Evolutionary conservation across 2,329 filamentous ascomycete genomes (phyloP).

Genomic region (Alternaria sp.): DNA sequence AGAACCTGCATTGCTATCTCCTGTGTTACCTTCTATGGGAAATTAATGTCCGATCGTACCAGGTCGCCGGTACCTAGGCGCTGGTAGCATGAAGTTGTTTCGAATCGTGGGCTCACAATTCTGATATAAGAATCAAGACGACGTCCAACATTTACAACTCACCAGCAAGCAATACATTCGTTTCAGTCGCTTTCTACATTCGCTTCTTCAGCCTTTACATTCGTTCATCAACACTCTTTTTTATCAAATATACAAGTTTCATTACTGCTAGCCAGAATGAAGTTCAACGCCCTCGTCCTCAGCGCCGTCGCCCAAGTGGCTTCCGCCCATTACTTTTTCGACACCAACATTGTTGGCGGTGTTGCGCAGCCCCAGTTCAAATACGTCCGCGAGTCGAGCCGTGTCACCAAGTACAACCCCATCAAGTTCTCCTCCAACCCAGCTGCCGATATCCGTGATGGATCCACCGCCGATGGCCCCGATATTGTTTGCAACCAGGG

Average conservation of each 20-base stretch:
- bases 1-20: neutral
- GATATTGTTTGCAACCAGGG: slow-evolving; percentile 40
- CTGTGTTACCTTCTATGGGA: neutral
- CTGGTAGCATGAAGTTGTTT: slow-evolving; percentile 3
- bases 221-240: slow-evolving; percentile 2
- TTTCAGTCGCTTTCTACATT: slow-evolving; percentile 11
- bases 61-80: slow-evolving; percentile 1
- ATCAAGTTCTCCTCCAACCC: slow-evolving; percentile 32
- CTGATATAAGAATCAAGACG: slow-evolving; percentile 1
- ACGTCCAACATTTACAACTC: neutral
- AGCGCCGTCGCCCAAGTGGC: slow-evolving; percentile 22
- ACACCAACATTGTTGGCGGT: slow-evolving; percentile 27
- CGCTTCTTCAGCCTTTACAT: slow-evolving; percentile 4
- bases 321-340: slow-evolving; percentile 39
- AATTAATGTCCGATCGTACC: neutral
- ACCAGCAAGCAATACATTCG: slow-evolving; percentile 6
- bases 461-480: slow-evolving; percentile 28
- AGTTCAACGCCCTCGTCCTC: slow-evolving; percentile 15
- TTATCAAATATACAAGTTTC: slow-evolving; percentile 5
- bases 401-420: slow-evolving; percentile 34
- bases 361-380: slow-evolving; percentile 24
- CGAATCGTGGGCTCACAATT: neutral
- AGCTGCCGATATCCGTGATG: slow-evolving; percentile 29
- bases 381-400: slow-evolving; percentile 33
- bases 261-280: slow-evolving; percentile 18